Evolutionary conservation across 495 filamentous ascomycete genomes (phyloP).

Genomic region (Jackrogersella minutella): DNA sequence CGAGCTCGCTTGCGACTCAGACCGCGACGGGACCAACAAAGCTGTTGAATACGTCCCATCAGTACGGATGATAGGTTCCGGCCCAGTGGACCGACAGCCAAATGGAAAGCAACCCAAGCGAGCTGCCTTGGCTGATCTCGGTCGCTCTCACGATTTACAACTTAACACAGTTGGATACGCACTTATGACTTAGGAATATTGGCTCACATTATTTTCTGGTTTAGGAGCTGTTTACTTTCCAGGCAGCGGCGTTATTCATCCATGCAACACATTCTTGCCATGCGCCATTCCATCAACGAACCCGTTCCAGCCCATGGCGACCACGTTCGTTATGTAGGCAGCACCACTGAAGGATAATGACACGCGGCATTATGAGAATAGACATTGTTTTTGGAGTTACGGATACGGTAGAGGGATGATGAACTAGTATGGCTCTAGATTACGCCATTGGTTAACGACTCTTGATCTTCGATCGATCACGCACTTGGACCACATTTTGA

Average conservation of each 20-base stretch:
- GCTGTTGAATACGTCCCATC: constrained; percentile 36
- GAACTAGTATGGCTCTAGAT: not conserved
- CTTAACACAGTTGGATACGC: constrained; percentile 6
- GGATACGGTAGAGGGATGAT: not conserved
- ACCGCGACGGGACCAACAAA: constrained; percentile 33
- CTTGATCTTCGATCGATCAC: not conserved
- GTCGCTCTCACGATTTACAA: not conserved
- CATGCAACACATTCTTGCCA: constrained; percentile 38
- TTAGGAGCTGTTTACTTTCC: constrained; percentile 43
- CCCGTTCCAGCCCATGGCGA: constrained; percentile 17
- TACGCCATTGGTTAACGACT: not conserved
- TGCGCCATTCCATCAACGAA: constrained; percentile 13
- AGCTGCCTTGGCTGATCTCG: constrained; percentile 32
- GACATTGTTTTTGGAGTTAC: not conserved
- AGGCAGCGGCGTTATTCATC: constrained; percentile 29
- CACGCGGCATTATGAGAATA: constrained; percentile 6
- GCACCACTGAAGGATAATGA: not conserved
- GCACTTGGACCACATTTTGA: not conserved
- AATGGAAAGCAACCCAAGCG: constrained; percentile 26
- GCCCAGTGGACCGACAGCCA: constrained; percentile 33
- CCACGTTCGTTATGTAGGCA: constrained; percentile 31
- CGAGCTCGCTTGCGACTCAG: constrained; percentile 12
- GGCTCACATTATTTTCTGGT: constrained; percentile 30
- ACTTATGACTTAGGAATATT: constrained; percentile 24
- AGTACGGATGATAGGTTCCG: constrained; percentile 12